Evolutionary conservation across 1,139 yeast genomes (phyloP).

Genomic region (Kurtzmaniella quercitrusa): DNA sequence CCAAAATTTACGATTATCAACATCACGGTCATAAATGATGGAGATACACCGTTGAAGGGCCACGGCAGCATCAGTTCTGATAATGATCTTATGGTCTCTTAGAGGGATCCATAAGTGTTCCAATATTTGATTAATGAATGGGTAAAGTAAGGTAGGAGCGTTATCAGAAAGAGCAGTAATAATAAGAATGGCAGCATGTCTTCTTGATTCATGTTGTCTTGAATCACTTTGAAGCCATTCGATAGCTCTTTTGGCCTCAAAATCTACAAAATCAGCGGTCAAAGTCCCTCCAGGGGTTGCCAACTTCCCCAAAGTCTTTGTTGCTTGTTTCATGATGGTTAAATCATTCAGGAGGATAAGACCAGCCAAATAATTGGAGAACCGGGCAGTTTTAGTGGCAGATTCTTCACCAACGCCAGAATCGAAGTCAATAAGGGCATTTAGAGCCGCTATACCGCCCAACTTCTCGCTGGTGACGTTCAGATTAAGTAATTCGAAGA

Average conservation of each 20-base stretch:
- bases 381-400: constrained; percentile 85
- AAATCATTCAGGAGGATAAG: constrained; percentile 79
- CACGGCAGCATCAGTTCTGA: constrained; percentile 80
- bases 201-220: constrained; percentile 70
- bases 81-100: constrained; percentile 68
- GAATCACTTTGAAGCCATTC: constrained; percentile 86
- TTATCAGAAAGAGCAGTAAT: constrained; percentile 81
- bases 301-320: constrained; percentile 78
- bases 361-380: constrained; percentile 81
- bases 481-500: constrained; percentile 80
- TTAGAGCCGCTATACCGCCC: constrained; percentile 91
- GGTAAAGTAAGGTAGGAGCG: constrained; percentile 79
- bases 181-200: constrained; percentile 88
- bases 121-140: constrained; percentile 72
- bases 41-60: constrained; percentile 75
- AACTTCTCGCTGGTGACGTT: constrained; percentile 67
- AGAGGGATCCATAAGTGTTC: constrained; percentile 87
- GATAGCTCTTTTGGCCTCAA: constrained; percentile 82
- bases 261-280: constrained; percentile 89
- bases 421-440: constrained; percentile 78
- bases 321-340: constrained; percentile 82
- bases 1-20: constrained; percentile 70
- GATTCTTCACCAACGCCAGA: constrained; percentile 63
- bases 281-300: constrained; percentile 87
- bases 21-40: constrained; percentile 76